Percentiles rank a stretch among this genome's conserved stretches.
phyloP scores from a whole-genome alignment of 345 rosid genomes.

The Pelargonium nanum region DNA sequence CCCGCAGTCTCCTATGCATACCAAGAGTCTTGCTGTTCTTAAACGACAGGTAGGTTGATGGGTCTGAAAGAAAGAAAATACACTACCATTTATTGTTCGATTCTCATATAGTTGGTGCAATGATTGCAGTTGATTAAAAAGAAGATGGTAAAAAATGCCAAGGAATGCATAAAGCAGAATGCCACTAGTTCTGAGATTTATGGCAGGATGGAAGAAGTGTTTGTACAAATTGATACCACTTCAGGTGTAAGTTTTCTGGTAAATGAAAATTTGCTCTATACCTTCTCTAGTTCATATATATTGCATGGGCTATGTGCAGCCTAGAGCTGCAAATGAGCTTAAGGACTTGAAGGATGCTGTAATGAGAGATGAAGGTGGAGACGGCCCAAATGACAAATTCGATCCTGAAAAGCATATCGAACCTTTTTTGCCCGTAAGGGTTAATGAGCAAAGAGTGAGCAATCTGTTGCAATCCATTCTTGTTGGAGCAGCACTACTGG shows the following conservation, averaged over 20 bases:
- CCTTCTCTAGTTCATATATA: neutral
- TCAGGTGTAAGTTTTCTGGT: constrained; percentile 12
- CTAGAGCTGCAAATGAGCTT: constrained; percentile 16
- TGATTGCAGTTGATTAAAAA: constrained; percentile 20
- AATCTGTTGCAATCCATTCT: constrained; percentile 21
- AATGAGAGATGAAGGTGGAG: constrained; percentile 12
- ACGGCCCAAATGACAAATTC: constrained; percentile 1
- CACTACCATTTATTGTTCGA: neutral
- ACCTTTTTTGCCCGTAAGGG: constrained; percentile 25
- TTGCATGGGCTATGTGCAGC: constrained; percentile 8
- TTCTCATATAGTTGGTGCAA: neutral
- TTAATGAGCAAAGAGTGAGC: constrained; percentile 29
- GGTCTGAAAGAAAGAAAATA: neutral
- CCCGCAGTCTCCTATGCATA: constrained; percentile 41
- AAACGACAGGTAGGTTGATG: constrained; percentile 20
- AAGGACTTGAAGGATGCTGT: constrained; percentile 25
- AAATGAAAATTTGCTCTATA: too few relatives aligned
- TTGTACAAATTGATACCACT: constrained; percentile 19
- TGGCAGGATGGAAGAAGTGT: constrained; percentile 28
- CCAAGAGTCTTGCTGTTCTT: constrained; percentile 30
- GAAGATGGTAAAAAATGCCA: constrained; percentile 25
- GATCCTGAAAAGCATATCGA: constrained; percentile 26
- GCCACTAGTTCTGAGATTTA: constrained; percentile 25
- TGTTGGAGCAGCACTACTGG: constrained; percentile 16
- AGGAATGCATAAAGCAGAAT: constrained; percentile 20